Conservation (phyloP, 306 rosid genomes). For the Gynostemma pentaphyllum region DNA sequence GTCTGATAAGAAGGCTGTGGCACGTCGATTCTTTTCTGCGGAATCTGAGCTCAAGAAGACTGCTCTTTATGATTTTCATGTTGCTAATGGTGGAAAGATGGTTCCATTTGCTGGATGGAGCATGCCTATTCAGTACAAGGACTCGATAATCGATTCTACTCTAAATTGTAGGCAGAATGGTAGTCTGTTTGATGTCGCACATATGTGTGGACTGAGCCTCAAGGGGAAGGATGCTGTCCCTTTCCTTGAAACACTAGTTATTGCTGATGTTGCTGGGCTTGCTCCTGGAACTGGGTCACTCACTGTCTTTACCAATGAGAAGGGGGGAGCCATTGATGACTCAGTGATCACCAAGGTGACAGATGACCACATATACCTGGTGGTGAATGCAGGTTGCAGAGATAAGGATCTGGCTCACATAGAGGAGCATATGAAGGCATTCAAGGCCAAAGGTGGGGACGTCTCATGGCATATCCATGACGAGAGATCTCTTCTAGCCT, state of each 20-base stretch:
- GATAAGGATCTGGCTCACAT: conserved; percentile 93
- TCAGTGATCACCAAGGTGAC: conserved; percentile 81
- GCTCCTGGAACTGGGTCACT: conserved; percentile 69
- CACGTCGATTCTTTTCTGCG: conserved; percentile 46
- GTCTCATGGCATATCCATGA: conserved; percentile 95
- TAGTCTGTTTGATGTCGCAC: conserved; percentile 75
- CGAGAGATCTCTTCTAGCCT: conserved; percentile 88
- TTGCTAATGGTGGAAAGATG: conserved; percentile 87
- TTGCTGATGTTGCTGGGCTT: conserved; percentile 84
- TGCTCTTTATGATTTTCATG: conserved; percentile 71
- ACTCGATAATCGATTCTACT: conserved; percentile 86
- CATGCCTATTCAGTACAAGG: conserved; percentile 96
- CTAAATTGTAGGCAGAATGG: conserved; percentile 79
- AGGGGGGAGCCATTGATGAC: conserved; percentile 93
- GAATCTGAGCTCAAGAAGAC: conserved; percentile 86
- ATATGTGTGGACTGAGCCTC: conserved; percentile 90
- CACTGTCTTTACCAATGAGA: conserved; percentile 87
- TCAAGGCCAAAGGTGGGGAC: conserved; percentile 95
- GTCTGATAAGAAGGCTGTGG: conserved; percentile 67
- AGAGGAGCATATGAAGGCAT: conserved; percentile 85
- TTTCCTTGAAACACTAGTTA: conserved; percentile 74
- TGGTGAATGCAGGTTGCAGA: conserved; percentile 92
- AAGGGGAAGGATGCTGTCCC: conserved; percentile 64
- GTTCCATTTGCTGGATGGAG: conserved; percentile 98
- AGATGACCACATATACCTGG: conserved; percentile 71